Evolutionary conservation across 495 filamentous ascomycete genomes (phyloP), one percentile per base, ranked within the genome.

Genomic region (Astrocystis sublimbata): DNA sequence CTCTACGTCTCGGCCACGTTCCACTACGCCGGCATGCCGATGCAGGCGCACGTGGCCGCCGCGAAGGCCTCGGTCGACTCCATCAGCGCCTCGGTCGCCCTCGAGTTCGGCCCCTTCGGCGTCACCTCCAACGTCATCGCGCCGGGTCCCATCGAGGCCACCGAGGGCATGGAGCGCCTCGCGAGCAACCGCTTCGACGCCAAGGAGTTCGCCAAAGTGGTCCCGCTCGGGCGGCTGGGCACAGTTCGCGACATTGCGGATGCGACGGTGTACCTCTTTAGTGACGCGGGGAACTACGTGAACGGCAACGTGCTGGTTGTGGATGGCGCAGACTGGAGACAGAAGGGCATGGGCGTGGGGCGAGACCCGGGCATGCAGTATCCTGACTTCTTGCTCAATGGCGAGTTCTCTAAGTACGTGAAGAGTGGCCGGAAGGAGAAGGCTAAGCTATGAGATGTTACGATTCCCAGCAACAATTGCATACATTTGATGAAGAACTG

Each of bases 41-140:
- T 93, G 70, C 94, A 98, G 71, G 79, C 87, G 2, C 94, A 97
- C 72, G 93, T 92, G 17, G 79, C 86, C 3, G 92, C 91, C 6
- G 94, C 94, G 54, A 98, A 98, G 76, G 92, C 94, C 0, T 92
- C 88, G 24, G 84, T 98, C 19, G 94, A 98, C 72, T 86, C 92
- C 1, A 79, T 98, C 58, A 88, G 88, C 28, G 81, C 85, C 49
- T 84, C 83, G 8, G 80, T 92, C 0, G 88, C 90, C 3, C 81
- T 98, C 35, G 94, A 98, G 71, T 91, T 92, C 63, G 93, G 93
- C 0, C 94, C 94, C 0, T 82, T 83, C 33, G 94, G 94, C 1
- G 69, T 98, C n/a, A 96, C 92, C 0, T 89, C 87, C 12, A 98
- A 98, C 68, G 86, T 94, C 53, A 86, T 96, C 60, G 83, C 91